Evolutionary conservation across 805 yeast species (phyloP).

Genomic region (Blastobotrys terrestris): DNA sequence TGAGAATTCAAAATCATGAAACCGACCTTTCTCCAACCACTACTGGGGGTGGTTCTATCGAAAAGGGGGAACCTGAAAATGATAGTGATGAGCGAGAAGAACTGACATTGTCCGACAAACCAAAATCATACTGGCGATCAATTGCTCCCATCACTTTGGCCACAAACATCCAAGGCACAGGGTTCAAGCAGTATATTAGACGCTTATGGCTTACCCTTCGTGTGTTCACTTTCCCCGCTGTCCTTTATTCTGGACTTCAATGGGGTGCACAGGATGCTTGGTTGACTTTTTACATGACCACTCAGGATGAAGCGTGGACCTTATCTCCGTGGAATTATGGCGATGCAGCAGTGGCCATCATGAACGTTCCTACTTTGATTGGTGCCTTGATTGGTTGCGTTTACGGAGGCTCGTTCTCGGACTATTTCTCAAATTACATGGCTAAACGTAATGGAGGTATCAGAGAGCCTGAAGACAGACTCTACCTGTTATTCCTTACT

Average conservation of each 20-base stretch:
- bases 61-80: not conserved
- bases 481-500: constrained; percentile 44
- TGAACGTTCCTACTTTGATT: constrained; percentile 62
- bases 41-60: not conserved
- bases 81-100: not conserved
- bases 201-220: constrained; percentile 43
- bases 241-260: constrained; percentile 54
- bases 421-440: constrained; percentile 45
- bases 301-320: constrained; percentile 62
- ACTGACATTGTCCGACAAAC: not conserved
- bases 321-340: constrained; percentile 62
- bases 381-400: constrained; percentile 48
- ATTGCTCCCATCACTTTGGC: constrained; percentile 33
- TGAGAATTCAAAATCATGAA: not conserved
- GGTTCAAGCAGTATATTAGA: constrained; percentile 56
- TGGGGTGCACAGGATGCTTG: constrained; percentile 82
- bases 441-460: constrained; percentile 13
- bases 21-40: not conserved
- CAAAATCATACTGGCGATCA: constrained; percentile 6
- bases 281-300: constrained; percentile 65
- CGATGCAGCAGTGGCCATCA: constrained; percentile 60
- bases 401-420: constrained; percentile 46
- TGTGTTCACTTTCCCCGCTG: constrained; percentile 41
- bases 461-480: constrained; percentile 45
- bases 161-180: constrained; percentile 54